phyloP scores from a whole-genome alignment of 805 yeast genomes.

The Ogataea angusta region DNA sequence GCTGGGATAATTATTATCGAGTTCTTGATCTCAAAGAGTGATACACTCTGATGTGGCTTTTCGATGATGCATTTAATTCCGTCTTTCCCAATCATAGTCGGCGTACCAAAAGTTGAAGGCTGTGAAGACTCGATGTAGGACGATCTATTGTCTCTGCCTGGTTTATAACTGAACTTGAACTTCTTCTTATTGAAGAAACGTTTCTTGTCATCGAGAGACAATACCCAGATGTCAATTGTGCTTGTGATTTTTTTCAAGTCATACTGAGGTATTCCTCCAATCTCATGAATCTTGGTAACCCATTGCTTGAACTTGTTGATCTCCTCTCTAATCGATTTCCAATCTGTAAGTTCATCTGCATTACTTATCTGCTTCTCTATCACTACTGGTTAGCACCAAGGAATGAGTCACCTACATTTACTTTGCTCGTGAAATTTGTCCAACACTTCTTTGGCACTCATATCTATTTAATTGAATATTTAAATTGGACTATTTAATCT shows the following conservation, averaged over 20 bases:
- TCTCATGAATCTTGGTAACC: conserved; percentile 13
- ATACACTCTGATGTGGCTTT: conserved; percentile 5
- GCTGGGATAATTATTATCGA: conserved; percentile 14
- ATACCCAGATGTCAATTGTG: conserved; percentile 18
- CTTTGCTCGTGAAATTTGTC: not conserved
- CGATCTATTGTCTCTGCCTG: conserved; percentile 1
- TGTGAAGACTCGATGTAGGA: not conserved
- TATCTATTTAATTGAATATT: not conserved
- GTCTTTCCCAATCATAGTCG: conserved; percentile 7
- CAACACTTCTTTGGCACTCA: not conserved
- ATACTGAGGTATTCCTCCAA: conserved; percentile 22
- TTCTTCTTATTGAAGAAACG: conserved; percentile 13
- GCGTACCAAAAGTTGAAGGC: conserved; percentile 2
- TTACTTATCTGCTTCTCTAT: conserved; percentile 4
- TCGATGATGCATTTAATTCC: not conserved
- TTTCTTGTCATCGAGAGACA: conserved; percentile 21
- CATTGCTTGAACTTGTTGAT: conserved; percentile 19
- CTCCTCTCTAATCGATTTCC: conserved; percentile 7
- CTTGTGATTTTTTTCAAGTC: conserved; percentile 23
- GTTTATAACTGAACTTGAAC: conserved; percentile 23
- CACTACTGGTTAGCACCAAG: conserved; percentile 1
- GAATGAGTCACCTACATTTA: not conserved
- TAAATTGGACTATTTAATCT: conserved; percentile 2
- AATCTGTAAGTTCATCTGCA: conserved; percentile 1
- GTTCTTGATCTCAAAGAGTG: conserved; percentile 10